phyloP scores from a whole-genome alignment of 257 asterid genomes.

The Agastache rugosa region DNA sequence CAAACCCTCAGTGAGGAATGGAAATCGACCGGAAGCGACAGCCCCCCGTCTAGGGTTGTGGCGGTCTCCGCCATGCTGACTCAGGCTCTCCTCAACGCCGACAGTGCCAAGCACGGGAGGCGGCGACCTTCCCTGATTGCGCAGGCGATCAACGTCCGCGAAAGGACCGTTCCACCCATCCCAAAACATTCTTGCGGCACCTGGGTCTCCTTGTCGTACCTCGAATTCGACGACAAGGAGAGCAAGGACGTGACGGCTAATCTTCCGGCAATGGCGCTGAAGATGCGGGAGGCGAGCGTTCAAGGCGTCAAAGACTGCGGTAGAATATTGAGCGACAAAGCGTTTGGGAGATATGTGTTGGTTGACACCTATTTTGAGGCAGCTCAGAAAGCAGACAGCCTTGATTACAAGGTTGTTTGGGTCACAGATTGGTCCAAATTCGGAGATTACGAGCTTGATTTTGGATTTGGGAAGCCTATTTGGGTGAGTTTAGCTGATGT shows the following conservation, averaged over 20 bases:
- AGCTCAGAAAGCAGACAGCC: neutral
- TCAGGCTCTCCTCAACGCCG: neutral
- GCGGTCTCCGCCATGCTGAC: neutral
- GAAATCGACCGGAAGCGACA: neutral
- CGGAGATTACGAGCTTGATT: constrained; percentile 44
- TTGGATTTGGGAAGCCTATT: constrained; percentile 15
- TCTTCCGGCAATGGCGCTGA: neutral
- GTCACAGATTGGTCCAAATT: constrained; percentile 41
- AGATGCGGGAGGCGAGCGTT: neutral
- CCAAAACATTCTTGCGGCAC: neutral
- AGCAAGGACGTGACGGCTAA: neutral
- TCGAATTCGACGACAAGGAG: neutral
- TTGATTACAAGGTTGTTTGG: constrained; percentile 14
- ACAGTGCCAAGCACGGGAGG: neutral
- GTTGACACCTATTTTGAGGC: neutral
- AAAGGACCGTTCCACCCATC: neutral
- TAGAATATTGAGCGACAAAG: constrained; percentile 22
- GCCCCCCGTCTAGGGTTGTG: neutral
- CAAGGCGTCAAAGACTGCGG: constrained; percentile 28
- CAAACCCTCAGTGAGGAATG: neutral
- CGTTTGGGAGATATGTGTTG: neutral
- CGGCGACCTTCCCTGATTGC: neutral
- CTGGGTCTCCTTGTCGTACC: neutral
- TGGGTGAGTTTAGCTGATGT: constrained; percentile 10
- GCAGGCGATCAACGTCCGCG: constrained; percentile 6